Conservation (phyloP, 2,329 filamentous ascomycete species). For the Paraphoma sp. region DNA sequence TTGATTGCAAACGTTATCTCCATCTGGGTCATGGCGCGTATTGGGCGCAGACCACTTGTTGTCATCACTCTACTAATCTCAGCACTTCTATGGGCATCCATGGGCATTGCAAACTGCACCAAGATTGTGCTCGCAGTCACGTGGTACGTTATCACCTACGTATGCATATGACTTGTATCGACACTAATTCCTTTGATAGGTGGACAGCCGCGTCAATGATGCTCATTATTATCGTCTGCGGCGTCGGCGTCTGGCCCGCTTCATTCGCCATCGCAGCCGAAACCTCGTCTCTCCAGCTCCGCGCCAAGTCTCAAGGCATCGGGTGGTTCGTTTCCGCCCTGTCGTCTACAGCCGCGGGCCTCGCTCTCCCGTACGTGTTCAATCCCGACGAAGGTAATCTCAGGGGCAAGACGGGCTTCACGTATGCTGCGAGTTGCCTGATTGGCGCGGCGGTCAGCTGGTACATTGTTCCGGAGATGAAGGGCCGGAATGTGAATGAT, state of each 20-base stretch:
- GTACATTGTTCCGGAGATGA: constrained; percentile 61
- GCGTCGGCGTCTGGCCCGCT: constrained; percentile 54
- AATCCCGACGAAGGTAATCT: constrained; percentile 55
- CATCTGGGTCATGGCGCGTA: constrained; percentile 53
- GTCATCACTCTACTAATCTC: constrained; percentile 43
- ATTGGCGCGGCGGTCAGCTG: constrained; percentile 50
- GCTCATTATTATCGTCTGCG: constrained; percentile 52
- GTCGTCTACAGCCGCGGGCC: constrained; percentile 52
- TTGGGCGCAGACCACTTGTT: constrained; percentile 52
- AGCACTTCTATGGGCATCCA: constrained; percentile 51
- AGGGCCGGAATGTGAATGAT: constrained; percentile 55
- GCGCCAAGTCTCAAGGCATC: constrained; percentile 54
- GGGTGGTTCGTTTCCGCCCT: constrained; percentile 53
- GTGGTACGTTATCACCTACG: constrained; percentile 42
- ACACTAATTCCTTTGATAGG: constrained; percentile 30
- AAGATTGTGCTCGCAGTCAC: constrained; percentile 42
- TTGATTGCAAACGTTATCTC: constrained; percentile 54
- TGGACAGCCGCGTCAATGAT: constrained; percentile 52
- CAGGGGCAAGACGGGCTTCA: constrained; percentile 51
- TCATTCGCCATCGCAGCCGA: constrained; percentile 54
- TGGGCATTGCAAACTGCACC: constrained; percentile 58
- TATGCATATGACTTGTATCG: not conserved
- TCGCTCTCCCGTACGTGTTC: constrained; percentile 61
- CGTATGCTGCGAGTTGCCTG: constrained; percentile 47
- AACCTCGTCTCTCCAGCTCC: constrained; percentile 53